phyloP scores from a whole-genome alignment of 768 basidiomycete species.

The Lactarius akahatsu region DNA sequence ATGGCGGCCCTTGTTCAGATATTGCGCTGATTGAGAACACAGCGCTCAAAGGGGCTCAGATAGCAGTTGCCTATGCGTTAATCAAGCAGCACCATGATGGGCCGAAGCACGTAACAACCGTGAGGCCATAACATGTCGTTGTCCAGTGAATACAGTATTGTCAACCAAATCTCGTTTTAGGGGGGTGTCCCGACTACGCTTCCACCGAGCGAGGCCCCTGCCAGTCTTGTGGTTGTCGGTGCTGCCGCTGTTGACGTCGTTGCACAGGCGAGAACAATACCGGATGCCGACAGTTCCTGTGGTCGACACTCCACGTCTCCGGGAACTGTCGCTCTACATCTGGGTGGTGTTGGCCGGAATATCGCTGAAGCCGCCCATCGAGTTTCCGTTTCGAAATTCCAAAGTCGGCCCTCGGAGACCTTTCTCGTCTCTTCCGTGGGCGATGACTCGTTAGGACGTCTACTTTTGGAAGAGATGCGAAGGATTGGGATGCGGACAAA shows the following conservation, averaged over 20 bases:
- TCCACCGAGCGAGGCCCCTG: conserved; percentile 26
- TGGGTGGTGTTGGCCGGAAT: conserved; percentile 95
- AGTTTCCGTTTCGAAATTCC: conserved; percentile 42
- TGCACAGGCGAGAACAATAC: conserved; percentile 44
- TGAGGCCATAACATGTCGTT: conserved; percentile 7
- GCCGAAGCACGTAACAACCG: conserved; percentile 15
- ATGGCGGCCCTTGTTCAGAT: conserved; percentile 45
- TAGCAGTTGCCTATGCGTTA: conserved; percentile 75
- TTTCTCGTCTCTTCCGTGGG: conserved; percentile 78
- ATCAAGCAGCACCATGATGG: conserved; percentile 12
- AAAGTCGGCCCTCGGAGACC: conserved; percentile 36
- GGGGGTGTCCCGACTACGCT: neutral
- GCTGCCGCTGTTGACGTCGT: conserved; percentile 90
- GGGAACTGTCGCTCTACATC: conserved; percentile 65
- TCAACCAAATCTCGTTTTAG: conserved; percentile 10
- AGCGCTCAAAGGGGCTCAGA: conserved; percentile 72
- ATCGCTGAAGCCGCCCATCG: conserved; percentile 88
- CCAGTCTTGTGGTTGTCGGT: conserved; percentile 72
- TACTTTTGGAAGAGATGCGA: conserved; percentile 57
- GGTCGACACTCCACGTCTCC: conserved; percentile 74
- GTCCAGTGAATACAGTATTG: neutral
- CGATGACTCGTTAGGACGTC: conserved; percentile 69
- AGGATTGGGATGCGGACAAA: conserved; percentile 78
- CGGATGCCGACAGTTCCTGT: conserved; percentile 35
- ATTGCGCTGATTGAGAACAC: conserved; percentile 89